Percentiles rank a stretch among this genome's conserved stretches.
Evolutionary conservation across 75 land plant species (phyloP).

Genomic region (Pseudotsuga menziesii): DNA sequence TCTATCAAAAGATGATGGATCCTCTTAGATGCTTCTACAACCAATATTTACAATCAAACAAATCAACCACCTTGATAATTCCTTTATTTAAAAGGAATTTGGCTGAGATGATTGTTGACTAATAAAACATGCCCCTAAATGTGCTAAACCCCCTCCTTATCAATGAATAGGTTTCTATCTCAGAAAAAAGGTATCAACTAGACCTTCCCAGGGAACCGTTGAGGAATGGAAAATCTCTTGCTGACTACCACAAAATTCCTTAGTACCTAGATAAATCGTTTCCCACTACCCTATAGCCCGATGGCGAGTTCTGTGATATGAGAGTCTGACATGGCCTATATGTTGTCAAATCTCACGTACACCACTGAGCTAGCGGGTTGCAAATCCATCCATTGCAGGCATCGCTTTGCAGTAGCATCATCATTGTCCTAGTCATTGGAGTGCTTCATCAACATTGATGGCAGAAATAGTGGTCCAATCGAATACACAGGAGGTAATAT

Average conservation of each 20-base stretch:
- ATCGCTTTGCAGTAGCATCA: conserved; percentile 9
- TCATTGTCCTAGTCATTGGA: background rate
- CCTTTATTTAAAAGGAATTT: too few species aligned
- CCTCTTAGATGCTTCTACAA: too few species aligned
- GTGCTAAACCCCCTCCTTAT: too few species aligned
- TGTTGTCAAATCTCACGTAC: conserved; percentile 66
- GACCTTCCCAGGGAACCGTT: too few species aligned
- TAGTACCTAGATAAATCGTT: conserved; percentile 30
- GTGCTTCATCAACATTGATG: too few species aligned
- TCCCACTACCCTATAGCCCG: conserved; percentile 23
- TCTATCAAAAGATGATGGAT: too few species aligned
- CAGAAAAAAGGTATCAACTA: too few species aligned
- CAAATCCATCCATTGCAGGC: conserved; percentile 44
- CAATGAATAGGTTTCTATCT: too few species aligned
- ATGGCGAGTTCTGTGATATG: conserved; percentile 24
- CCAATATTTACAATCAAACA: too few species aligned
- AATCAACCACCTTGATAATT: too few species aligned
- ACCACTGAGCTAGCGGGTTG: conserved; percentile 37
- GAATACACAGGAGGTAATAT: conserved; percentile 7
- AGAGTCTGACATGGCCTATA: conserved; percentile 9
- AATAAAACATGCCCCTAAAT: too few species aligned
- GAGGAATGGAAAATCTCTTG: background rate
- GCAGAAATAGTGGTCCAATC: conserved; percentile 18
- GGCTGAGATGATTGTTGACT: too few species aligned
- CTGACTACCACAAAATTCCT: background rate